These are phyloP conservation scores for Picea glauca DNA, from an alignment of 75 land plant species.

Conservation along the genomic window DNA sequence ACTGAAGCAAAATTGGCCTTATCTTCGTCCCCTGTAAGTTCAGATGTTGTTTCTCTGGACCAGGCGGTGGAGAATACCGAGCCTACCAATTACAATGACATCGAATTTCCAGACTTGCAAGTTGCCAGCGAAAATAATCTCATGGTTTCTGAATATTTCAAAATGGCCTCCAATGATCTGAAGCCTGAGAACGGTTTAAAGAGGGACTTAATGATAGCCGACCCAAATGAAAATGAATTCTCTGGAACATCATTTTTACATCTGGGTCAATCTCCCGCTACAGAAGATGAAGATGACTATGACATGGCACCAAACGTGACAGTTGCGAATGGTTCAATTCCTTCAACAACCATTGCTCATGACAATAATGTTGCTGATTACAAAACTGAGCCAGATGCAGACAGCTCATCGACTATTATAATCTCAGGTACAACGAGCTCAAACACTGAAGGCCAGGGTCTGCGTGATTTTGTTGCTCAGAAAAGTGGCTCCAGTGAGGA, in stretches of 20 bases:
- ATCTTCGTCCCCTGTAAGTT: conserved; percentile 3
- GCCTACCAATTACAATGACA: conserved; percentile 24
- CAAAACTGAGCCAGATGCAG: background rate
- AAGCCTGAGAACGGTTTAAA: conserved; percentile 23
- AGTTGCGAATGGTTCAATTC: background rate
- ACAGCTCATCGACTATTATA: background rate
- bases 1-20: conserved; percentile 11
- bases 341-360: background rate
- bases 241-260: conserved; percentile 1
- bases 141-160: conserved; percentile 68
- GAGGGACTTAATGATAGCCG: background rate
- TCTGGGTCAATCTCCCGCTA: background rate
- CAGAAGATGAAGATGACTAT: conserved; percentile 11
- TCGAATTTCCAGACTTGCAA: conserved; percentile 74
- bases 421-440: background rate
- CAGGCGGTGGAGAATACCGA: conserved; percentile 13
- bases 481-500: conserved; percentile 10
- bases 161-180: conserved; percentile 26
- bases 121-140: conserved; percentile 51
- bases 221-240: conserved; percentile 6
- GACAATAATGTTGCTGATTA: background rate
- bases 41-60: conserved; percentile 2
- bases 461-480: background rate
- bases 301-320: background rate
- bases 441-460: background rate